Base-by-base conservation (phyloP, 1,284 basidiomycete genomes). In the Marasmius oreades region DNA sequence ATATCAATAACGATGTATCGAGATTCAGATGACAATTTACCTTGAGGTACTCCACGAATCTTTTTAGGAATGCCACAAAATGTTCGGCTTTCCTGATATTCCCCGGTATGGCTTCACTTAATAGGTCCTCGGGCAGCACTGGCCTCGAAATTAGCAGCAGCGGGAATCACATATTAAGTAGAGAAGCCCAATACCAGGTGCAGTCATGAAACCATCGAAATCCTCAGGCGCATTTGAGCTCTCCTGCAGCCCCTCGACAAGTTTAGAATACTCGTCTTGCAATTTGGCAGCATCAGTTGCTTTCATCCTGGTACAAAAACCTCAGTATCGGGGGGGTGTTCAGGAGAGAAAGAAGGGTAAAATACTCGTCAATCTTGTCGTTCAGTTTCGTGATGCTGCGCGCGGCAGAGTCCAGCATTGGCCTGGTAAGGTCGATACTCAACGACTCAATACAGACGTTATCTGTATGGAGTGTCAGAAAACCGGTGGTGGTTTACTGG, bases 381-480 rank as follows among this genome's bases (percentile, higher is more conserved):
- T 88, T 86, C 1, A 99, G 81, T 69, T 86, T 92, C 24, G 81
- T 82, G 16, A 98, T 90, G 70, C 94, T 98, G 62, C 95, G 82
- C 3, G 88, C 84, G 1, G 97, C 97, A 7, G 93, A 93, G 66
- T 99, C 97, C 26, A 99, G 79, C 93, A 99, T 99, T 0, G 97
- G 97, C 37, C 97, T 80, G n/a, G 96, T 99, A 50, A 99, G 77
- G 69, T 99, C 97, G 64, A 99, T 98, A 60, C 94, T 97, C 45
- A 99, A 77, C 0, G 96, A 98, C 69, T 99, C 97, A 69, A 99
- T 97, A 73, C 97, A 99, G 53, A 99, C 97, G 70, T 99, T 99
- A 70, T 99, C 96, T 61, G 45, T 88, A 64, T 12, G 20, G 51
- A 42, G 36, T 43, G 45, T 45, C 18, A 60, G 10, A 55, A 51